Percentiles rank a stretch among this genome's conserved stretches.
Conservation (phyloP, 306 rosid genomes). For the Cicer cuneatum region DNA sequence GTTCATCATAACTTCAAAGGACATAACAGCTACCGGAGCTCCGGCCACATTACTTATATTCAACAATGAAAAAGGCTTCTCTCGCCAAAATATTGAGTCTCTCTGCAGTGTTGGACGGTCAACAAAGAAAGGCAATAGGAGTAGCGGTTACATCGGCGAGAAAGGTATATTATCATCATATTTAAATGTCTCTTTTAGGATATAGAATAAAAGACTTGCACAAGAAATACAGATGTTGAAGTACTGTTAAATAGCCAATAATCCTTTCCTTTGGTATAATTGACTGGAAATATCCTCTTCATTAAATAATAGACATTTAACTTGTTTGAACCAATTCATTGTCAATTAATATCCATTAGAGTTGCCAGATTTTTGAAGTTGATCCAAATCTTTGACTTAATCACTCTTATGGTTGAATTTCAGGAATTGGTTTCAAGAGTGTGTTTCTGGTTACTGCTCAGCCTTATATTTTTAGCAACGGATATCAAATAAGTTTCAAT, state of each 20-base stretch:
- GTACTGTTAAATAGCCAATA: too few species aligned
- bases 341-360: neutral
- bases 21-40: constrained; percentile 70
- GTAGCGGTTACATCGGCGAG: constrained; percentile 78
- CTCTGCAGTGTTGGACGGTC: constrained; percentile 81
- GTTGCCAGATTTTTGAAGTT: too few species aligned
- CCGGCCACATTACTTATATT: constrained; percentile 65
- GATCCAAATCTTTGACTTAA: constrained; percentile 12
- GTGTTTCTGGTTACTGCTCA: constrained; percentile 69
- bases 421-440: constrained; percentile 94
- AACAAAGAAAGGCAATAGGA: constrained; percentile 70
- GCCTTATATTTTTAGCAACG: constrained; percentile 80
- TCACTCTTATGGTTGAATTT: constrained; percentile 39
- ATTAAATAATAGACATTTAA: too few species aligned
- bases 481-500: constrained; percentile 71
- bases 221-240: too few species aligned
- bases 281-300: too few species aligned
- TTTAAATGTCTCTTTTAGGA: neutral
- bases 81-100: constrained; percentile 62
- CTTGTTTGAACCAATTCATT: neutral
- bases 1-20: constrained; percentile 65
- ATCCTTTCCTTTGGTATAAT: too few species aligned
- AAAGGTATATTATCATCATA: constrained; percentile 54
- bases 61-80: constrained; percentile 79
- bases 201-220: too few species aligned